Conservation (phyloP, 345 rosid genomes). For the Physaria fendleri region DNA sequence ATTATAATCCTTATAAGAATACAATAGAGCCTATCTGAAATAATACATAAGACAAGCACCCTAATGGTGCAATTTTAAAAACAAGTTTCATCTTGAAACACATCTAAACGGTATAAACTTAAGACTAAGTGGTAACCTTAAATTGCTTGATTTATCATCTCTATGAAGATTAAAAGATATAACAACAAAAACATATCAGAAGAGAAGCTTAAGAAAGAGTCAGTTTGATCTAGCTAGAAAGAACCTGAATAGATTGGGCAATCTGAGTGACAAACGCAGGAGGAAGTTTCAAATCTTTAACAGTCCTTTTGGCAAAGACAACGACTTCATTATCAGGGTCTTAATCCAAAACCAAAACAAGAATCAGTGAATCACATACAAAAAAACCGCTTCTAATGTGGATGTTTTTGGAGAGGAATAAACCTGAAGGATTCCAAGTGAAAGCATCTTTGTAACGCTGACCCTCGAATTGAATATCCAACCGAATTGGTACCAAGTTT, state of each 20-base stretch:
- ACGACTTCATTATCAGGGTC: slow-evolving; percentile 90
- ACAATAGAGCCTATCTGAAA: neutral
- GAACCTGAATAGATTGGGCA: slow-evolving; percentile 88
- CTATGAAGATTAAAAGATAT: neutral
- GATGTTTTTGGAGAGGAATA: neutral
- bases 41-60: slow-evolving; percentile 9
- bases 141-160: neutral
- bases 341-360: slow-evolving; percentile 13
- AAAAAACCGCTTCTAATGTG: neutral
- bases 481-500: slow-evolving; percentile 80
- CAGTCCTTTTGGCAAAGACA: slow-evolving; percentile 80
- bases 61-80: neutral
- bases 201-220: neutral
- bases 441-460: slow-evolving; percentile 86
- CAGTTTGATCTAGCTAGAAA: neutral
- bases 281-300: slow-evolving; percentile 89
- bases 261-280: slow-evolving; percentile 73
- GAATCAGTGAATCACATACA: slow-evolving; percentile 1
- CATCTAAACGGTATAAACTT: neutral
- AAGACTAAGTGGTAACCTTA: neutral
- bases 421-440: slow-evolving; percentile 97
- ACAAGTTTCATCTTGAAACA: neutral
- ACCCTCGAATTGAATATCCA: slow-evolving; percentile 89
- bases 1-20: neutral
- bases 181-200: neutral